Base-by-base conservation (phyloP, 2,329 filamentous ascomycete species). In the Hawksworthiomyces lignivorus region DNA sequence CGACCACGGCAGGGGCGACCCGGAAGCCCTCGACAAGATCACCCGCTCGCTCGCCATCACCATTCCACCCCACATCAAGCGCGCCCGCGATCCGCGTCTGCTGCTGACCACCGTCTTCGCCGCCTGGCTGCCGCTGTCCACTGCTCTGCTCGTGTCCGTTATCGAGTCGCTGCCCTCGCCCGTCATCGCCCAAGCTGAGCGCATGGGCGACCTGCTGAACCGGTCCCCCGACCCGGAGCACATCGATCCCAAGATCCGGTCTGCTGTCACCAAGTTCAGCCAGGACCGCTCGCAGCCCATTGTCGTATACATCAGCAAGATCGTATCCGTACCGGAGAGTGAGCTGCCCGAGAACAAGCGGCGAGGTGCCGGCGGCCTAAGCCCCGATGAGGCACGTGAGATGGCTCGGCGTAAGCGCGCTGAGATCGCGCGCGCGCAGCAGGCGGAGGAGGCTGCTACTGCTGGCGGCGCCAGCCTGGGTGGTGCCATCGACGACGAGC, bases 291-390 rank as follows among this genome's bases (percentile, higher is more conserved):
- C 80, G 1, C 83, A 84, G 44, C 89, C 90, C 0, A 80, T 94
- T 0, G 87, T 98, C 2, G 90, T 87, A 8, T 98, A 95, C 51
- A 86, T 98, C 47, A 97, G 90, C 65, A 98, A 98, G 61, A 96
- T 98, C 88, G 86, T 97, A 2, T 92, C 92, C 0, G 74, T 98
- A 11, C 90, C 88, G 0, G 87, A 94, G 56, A 96, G 87, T 61
- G 90, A 98, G 54, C 69, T 98, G 5, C 85, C 87, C 0, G 78
- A 90, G 39, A 95, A 95, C 60, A 94, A 84, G 61, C 75, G 87
- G 34, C 45, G 41, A 10, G 73, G 79, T 14, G 61, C 65, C 14
- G 82, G 82, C 1, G 80, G 80, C 32, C 73, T 97, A 55, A 94
- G 78, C 29, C 84, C 87, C 1, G 92, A 95, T 48, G 92, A 97